phyloP scores from a whole-genome alignment of 371 early-diverging fungal species.

The Nematocida parisii region DNA sequence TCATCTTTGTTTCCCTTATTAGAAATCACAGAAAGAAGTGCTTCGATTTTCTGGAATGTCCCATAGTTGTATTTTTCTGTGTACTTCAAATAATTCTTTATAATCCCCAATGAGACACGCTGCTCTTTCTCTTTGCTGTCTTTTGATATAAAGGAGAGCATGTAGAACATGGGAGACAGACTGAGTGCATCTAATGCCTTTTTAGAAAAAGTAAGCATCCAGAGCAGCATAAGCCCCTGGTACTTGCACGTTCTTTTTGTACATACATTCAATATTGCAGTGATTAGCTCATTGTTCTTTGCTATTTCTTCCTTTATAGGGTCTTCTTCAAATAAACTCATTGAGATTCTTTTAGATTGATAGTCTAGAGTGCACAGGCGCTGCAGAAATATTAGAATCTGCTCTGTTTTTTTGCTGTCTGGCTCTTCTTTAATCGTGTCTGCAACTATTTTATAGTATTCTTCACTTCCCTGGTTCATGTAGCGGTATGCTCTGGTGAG shows the following conservation, averaged over 20 bases:
- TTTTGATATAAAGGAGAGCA: conserved; percentile 56
- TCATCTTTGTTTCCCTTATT: conserved; percentile 51
- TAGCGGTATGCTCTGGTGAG: conserved; percentile 56
- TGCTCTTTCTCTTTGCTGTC: conserved; percentile 57
- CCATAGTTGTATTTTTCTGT: conserved; percentile 40
- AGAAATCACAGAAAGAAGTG: conserved; percentile 40
- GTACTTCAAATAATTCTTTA: conserved; percentile 36
- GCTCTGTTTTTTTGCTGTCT: conserved; percentile 59
- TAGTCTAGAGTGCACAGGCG: conserved; percentile 50
- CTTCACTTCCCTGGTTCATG: conserved; percentile 42
- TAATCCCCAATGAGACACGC: conserved; percentile 39
- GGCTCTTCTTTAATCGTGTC: conserved; percentile 53
- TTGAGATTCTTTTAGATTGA: conserved; percentile 22
- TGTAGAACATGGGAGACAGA: conserved; percentile 37
- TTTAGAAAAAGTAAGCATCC: conserved; percentile 61
- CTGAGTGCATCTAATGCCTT: conserved; percentile 16
- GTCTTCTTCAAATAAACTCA: conserved; percentile 45
- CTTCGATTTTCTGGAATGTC: conserved; percentile 56
- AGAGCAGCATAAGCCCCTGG: conserved; percentile 58
- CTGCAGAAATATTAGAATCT: conserved; percentile 57
- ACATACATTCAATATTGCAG: conserved; percentile 45
- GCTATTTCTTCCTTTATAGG: conserved; percentile 50
- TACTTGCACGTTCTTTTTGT: conserved; percentile 62
- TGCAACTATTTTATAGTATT: conserved; percentile 56
- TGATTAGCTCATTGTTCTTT: conserved; percentile 47